Conservation (phyloP, 2,329 filamentous ascomycete species). For the Tolypocladium cylindrosporum region DNA sequence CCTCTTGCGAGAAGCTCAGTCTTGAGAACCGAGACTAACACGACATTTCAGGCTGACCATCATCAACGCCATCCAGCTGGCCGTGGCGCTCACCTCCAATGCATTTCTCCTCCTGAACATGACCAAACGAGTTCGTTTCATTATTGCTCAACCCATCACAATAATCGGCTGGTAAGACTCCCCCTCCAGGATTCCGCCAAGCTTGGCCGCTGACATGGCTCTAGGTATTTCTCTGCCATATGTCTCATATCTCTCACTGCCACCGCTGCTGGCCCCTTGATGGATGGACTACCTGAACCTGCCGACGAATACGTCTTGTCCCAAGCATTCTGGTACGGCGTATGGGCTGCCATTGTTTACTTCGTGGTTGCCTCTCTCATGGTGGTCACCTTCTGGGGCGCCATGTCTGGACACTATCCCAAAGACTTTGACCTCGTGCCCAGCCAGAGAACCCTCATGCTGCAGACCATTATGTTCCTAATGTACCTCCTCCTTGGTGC, state of each 20-base stretch:
- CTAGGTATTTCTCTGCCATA: conserved; percentile 47
- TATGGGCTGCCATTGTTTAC: conserved; percentile 72
- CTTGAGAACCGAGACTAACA: neutral
- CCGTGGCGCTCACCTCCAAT: conserved; percentile 68
- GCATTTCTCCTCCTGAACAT: conserved; percentile 80
- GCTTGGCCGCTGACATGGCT: neutral
- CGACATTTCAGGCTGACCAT: conserved; percentile 46
- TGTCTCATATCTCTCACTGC: conserved; percentile 57
- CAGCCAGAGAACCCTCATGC: conserved; percentile 76
- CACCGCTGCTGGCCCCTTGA: conserved; percentile 52
- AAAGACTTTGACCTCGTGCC: conserved; percentile 71
- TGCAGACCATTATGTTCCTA: conserved; percentile 82
- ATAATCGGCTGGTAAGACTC: conserved; percentile 63
- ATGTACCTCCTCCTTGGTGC: conserved; percentile 72
- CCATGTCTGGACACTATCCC: conserved; percentile 57
- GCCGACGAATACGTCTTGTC: conserved; percentile 52
- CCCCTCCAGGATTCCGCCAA: neutral
- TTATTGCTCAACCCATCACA: conserved; percentile 71
- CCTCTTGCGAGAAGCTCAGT: neutral
- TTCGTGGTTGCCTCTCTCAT: conserved; percentile 69
- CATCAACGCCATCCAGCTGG: conserved; percentile 70
- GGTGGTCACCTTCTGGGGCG: conserved; percentile 70
- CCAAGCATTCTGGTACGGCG: conserved; percentile 79
- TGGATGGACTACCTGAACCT: conserved; percentile 19
- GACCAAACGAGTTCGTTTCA: conserved; percentile 68